A percentile compares a stretch with the other conserved stretches of the same genome.
phyloP scores from a whole-genome alignment of 2,329 filamentous ascomycete species.

The Ophiocordyceps polyrhachis-furcata region DNA sequence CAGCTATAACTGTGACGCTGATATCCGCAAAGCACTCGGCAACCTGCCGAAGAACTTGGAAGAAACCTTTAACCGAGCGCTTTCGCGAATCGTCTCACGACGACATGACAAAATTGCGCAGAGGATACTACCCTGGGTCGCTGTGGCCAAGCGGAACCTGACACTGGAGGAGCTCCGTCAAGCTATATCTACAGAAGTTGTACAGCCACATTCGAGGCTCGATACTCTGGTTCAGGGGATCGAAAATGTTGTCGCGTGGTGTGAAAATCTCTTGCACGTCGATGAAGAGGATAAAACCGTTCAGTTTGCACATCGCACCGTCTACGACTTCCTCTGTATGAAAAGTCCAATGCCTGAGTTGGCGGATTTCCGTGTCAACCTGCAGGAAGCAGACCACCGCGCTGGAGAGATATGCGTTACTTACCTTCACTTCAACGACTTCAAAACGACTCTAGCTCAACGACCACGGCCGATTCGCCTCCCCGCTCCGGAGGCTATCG shows the following conservation, averaged over 20 bases:
- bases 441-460: not conserved
- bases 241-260: not conserved
- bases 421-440: not conserved
- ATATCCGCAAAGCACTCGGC: not conserved
- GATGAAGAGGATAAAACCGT: not conserved
- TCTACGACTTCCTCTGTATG: not conserved
- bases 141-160: not conserved
- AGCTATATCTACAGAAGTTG: not conserved
- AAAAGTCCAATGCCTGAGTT: not conserved
- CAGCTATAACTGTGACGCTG: not conserved
- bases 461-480: not conserved
- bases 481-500: not conserved
- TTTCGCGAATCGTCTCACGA: not conserved
- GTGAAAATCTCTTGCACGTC: not conserved
- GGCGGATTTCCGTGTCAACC: not conserved
- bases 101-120: not conserved
- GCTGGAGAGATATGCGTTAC: not conserved
- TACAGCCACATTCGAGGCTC: not conserved
- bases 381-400: not conserved
- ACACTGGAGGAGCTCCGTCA: not conserved
- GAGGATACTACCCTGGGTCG: not conserved
- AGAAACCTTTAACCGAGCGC: not conserved
- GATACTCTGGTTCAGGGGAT: not conserved
- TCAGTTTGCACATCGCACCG: not conserved
- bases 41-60: not conserved